Conservation (phyloP, 1,139 yeast genomes). For the Arxiozyma heterogenica region DNA sequence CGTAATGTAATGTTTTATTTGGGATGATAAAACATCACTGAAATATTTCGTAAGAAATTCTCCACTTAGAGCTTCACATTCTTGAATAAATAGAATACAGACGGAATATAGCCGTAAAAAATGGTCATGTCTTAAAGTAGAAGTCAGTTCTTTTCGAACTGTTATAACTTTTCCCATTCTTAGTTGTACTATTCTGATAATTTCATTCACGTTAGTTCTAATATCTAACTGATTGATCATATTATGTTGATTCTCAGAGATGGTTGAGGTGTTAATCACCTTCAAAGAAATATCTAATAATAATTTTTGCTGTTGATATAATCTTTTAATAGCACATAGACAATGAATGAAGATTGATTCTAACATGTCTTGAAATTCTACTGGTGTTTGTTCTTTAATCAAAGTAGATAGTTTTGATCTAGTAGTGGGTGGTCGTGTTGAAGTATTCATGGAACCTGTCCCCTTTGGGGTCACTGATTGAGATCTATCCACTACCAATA, state of each 20-base stretch:
- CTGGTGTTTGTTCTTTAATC: constrained; percentile 56
- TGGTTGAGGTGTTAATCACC: constrained; percentile 31
- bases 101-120: constrained; percentile 62
- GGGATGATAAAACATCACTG: constrained; percentile 59
- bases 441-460: constrained; percentile 1
- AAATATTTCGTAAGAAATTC: constrained; percentile 52
- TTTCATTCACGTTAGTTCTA: constrained; percentile 42
- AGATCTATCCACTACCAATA: constrained; percentile 6
- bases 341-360: constrained; percentile 51
- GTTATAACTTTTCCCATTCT: constrained; percentile 71
- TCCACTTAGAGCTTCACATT: constrained; percentile 81
- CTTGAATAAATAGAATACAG: constrained; percentile 61
- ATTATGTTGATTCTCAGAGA: constrained; percentile 28
- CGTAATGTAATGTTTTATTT: constrained; percentile 51
- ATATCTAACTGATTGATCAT: constrained; percentile 56
- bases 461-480: constrained; percentile 1
- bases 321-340: constrained; percentile 63
- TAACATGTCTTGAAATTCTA: constrained; percentile 68
- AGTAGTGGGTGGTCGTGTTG: constrained; percentile 6
- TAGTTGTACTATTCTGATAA: constrained; percentile 65
- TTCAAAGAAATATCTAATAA: constrained; percentile 66
- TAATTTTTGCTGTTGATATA: constrained; percentile 70
- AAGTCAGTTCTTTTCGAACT: constrained; percentile 67
- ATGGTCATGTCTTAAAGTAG: constrained; percentile 43
- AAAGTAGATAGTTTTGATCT: constrained; percentile 42